Evolutionary conservation across 805 yeast species (phyloP).

Genomic region (Scheffersomyces amazonensis): DNA sequence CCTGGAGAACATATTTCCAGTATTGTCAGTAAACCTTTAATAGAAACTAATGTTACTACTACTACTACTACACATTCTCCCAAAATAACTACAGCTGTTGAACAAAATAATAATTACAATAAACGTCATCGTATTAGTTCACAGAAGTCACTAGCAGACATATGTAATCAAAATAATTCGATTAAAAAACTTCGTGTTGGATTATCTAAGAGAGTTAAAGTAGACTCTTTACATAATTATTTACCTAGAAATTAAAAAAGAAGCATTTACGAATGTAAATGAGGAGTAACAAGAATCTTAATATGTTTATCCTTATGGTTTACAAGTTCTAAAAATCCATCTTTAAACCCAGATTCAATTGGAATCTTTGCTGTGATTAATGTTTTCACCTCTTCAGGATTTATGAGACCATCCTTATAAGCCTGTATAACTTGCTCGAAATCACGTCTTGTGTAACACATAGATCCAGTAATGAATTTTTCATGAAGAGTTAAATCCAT

Average conservation of each 20-base stretch:
- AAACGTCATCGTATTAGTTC: not conserved
- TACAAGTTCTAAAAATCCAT: slow-evolving; percentile 50
- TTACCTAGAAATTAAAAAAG: slow-evolving; percentile 5
- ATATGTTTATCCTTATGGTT: slow-evolving; percentile 53
- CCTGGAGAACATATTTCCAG: not conserved
- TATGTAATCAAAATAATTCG: slow-evolving; percentile 11
- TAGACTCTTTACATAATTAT: slow-evolving; percentile 23
- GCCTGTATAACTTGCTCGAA: slow-evolving; percentile 50
- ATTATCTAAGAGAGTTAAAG: slow-evolving; percentile 17
- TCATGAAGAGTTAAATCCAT: slow-evolving; percentile 55
- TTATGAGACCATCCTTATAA: slow-evolving; percentile 9
- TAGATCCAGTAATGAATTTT: slow-evolving; percentile 54
- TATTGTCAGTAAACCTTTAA: too few relatives aligned
- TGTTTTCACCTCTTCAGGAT: slow-evolving; percentile 36
- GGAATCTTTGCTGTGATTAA: slow-evolving; percentile 54
- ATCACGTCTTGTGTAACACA: slow-evolving; percentile 57
- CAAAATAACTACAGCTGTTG: not conserved
- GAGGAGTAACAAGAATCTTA: slow-evolving; percentile 50
- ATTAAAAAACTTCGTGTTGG: slow-evolving; percentile 19
- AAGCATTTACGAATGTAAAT: not conserved
- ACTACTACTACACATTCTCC: not conserved
- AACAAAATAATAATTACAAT: not conserved
- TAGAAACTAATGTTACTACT: not conserved
- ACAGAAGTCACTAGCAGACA: slow-evolving; percentile 9
- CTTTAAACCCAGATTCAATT: slow-evolving; percentile 48